These are phyloP conservation scores for Dujonia santamariae DNA, from an alignment of 1,139 yeast species.

Conservation along the genomic window DNA sequence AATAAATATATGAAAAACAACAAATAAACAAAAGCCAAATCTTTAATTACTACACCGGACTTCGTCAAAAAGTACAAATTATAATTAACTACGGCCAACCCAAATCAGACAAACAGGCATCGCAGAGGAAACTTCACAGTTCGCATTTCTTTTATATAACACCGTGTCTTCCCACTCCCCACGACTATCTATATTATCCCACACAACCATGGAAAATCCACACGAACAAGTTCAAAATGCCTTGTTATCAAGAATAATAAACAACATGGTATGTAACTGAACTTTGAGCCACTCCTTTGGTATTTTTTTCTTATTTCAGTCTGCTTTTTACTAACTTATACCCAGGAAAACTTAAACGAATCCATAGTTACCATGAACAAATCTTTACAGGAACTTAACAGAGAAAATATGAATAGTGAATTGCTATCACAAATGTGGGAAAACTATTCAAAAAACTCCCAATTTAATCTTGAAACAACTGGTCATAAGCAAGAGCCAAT, in stretches of 20 bases:
- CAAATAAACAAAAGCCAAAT: background rate
- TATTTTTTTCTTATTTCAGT: no score
- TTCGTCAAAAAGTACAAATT: no score
- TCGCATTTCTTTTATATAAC: background rate
- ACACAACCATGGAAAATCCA: slow-evolving; percentile 70
- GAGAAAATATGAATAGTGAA: slow-evolving; percentile 68
- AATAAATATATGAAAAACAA: background rate
- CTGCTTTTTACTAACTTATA: background rate
- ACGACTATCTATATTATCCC: background rate
- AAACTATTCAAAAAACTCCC: slow-evolving; percentile 67
- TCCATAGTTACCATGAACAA: slow-evolving; percentile 65
- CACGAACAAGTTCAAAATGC: slow-evolving; percentile 86
- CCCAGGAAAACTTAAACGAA: slow-evolving; percentile 65
- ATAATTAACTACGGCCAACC: no score
- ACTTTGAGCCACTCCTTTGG: no score
- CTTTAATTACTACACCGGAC: background rate
- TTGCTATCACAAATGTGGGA: slow-evolving; percentile 81
- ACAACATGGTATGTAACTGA: slow-evolving; percentile 58
- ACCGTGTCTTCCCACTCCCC: background rate
- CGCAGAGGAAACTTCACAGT: no score
- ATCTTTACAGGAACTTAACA: slow-evolving; percentile 58
- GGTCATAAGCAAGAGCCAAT: slow-evolving; percentile 60
- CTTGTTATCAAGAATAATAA: slow-evolving; percentile 69
- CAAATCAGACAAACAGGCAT: no score
- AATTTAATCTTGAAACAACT: slow-evolving; percentile 71